Conservation (phyloP, 306 rosid genomes). For the Mucuna pruriens region DNA sequence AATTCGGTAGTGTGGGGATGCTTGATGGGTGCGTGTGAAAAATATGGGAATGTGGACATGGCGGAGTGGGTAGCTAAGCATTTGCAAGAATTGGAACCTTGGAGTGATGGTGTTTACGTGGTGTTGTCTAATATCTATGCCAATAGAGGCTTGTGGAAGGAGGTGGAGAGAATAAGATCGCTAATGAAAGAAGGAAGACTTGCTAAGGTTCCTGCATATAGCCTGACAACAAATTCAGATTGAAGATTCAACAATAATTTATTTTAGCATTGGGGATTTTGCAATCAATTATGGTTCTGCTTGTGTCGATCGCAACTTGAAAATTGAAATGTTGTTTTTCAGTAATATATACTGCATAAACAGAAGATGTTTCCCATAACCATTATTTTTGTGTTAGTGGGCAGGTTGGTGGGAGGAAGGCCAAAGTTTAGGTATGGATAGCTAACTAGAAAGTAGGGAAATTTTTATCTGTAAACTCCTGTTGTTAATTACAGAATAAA, state of each 20-base stretch:
- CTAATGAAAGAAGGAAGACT: conserved; percentile 59
- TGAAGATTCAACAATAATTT: conserved; percentile 37
- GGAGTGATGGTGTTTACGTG: conserved; percentile 76
- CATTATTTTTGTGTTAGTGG: background rate
- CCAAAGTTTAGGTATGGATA: background rate
- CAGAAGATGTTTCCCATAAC: background rate
- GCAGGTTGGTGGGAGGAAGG: background rate
- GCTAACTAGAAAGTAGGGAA: background rate
- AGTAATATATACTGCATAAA: background rate
- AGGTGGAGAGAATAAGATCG: conserved; percentile 64
- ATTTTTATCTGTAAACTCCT: conserved; percentile 11
- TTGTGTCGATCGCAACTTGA: background rate
- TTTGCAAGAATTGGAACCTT: conserved; percentile 74
- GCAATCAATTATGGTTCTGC: background rate
- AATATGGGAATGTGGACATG: conserved; percentile 71
- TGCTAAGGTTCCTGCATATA: conserved; percentile 74
- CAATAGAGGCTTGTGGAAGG: conserved; percentile 71
- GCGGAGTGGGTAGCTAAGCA: conserved; percentile 85
- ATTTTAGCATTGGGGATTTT: background rate
- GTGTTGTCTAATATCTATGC: conserved; percentile 80
- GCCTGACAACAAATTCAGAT: conserved; percentile 56
- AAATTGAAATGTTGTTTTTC: background rate
- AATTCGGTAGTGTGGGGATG: conserved; percentile 76
- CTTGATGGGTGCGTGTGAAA: conserved; percentile 86
- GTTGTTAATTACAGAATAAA: conserved; percentile 20